Evolutionary conservation across 176 grass and related monocot genomes (phyloP).

Genomic region (Hsuehochloa calcarea): DNA sequence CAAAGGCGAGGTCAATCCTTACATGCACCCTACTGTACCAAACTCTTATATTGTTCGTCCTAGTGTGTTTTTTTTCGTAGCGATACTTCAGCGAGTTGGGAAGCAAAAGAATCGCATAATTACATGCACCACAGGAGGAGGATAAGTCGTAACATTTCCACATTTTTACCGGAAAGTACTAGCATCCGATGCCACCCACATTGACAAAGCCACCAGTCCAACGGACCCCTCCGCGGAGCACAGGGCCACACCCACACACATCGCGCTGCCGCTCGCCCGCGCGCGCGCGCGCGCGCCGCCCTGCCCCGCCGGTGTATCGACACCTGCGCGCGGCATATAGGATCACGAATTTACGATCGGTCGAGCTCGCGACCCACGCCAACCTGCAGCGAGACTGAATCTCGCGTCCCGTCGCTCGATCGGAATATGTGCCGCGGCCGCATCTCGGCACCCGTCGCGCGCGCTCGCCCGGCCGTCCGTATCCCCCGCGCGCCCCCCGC

Average conservation of each 20-base stretch:
- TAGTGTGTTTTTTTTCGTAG: too few relatives aligned
- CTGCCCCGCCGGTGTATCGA: not conserved
- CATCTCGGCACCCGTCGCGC: not conserved
- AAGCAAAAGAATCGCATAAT: too few relatives aligned
- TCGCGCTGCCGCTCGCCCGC: too few relatives aligned
- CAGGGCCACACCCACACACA: too few relatives aligned
- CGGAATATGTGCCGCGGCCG: not conserved
- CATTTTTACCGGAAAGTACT: not conserved
- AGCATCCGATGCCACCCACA: not conserved
- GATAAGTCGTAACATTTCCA: not conserved
- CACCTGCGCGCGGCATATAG: not conserved
- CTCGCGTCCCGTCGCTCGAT: not conserved
- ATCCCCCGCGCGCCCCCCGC: accelerated
- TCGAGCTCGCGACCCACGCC: not conserved
- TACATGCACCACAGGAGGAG: not conserved
- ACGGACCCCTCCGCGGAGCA: not conserved
- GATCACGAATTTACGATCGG: not conserved
- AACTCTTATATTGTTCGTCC: too few relatives aligned
- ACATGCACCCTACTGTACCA: too few relatives aligned
- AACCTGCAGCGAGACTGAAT: not conserved
- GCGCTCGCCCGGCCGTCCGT: too few relatives aligned
- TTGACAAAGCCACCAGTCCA: not conserved
- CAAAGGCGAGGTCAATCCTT: too few relatives aligned
- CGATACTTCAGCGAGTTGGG: too few relatives aligned
- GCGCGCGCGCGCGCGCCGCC: too few relatives aligned